A percentile compares a stretch with the other conserved stretches of the same genome.
These are phyloP conservation scores for Whalleya microplaca DNA, from an alignment of 2,329 filamentous ascomycete species.

Conservation along the genomic window DNA sequence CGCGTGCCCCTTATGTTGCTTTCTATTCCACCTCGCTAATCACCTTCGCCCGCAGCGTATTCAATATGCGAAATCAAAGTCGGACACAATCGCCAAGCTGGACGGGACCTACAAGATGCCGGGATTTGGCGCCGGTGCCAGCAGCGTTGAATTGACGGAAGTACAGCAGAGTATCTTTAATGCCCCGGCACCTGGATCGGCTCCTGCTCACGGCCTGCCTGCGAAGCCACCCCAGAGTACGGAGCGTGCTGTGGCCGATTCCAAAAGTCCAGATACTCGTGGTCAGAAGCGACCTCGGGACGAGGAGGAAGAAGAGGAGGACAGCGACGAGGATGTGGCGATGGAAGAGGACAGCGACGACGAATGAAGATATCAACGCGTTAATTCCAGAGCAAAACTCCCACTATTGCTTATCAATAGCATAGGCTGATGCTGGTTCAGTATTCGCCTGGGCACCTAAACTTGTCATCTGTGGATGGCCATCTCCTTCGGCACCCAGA, in stretches of 20 bases:
- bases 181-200: slow-evolving; percentile 59
- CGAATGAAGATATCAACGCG: slow-evolving; percentile 52
- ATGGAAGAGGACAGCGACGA: slow-evolving; percentile 73
- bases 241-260: slow-evolving; percentile 55
- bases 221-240: slow-evolving; percentile 52
- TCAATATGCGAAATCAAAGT: slow-evolving; percentile 87
- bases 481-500: slow-evolving; percentile 77
- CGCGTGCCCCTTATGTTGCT: neutral
- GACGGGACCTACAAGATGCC: slow-evolving; percentile 86
- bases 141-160: slow-evolving; percentile 68
- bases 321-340: slow-evolving; percentile 61
- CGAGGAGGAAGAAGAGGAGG: slow-evolving; percentile 63
- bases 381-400: neutral
- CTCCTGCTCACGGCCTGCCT: slow-evolving; percentile 46
- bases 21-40: slow-evolving; percentile 10
- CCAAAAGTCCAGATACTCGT: slow-evolving; percentile 57
- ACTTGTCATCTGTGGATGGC: slow-evolving; percentile 40
- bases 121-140: slow-evolving; percentile 50
- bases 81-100: slow-evolving; percentile 84
- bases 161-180: slow-evolving; percentile 82
- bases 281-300: slow-evolving; percentile 74
- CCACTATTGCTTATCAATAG: slow-evolving; percentile 3
- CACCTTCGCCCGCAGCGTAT: slow-evolving; percentile 68
- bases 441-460: neutral
- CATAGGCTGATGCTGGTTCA: neutral